Evolutionary conservation across 2,329 filamentous ascomycete species (phyloP).

Genomic region (Aureobasidium lini): DNA sequence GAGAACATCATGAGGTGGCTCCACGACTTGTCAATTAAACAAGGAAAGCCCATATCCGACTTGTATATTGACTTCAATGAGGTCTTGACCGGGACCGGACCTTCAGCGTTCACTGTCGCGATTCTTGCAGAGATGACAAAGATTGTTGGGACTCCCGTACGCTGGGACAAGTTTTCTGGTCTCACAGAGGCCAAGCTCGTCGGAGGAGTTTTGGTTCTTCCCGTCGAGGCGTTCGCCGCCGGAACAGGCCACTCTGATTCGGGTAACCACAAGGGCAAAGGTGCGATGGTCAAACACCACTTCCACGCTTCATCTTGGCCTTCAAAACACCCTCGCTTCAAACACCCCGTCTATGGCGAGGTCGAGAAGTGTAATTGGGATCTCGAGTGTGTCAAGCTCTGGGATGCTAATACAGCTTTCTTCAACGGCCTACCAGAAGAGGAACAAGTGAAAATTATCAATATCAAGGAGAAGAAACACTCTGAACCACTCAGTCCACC

Average conservation of each 20-base stretch:
- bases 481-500: no score
- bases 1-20: slow-evolving; percentile 61
- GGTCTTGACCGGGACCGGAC: slow-evolving; percentile 60
- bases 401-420: slow-evolving; percentile 57
- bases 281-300: slow-evolving; percentile 63
- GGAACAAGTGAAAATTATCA: slow-evolving; percentile 29
- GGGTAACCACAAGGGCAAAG: slow-evolving; percentile 50
- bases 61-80: slow-evolving; percentile 60
- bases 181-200: slow-evolving; percentile 57
- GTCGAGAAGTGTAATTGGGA: slow-evolving; percentile 67
- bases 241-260: slow-evolving; percentile 64
- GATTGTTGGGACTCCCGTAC: slow-evolving; percentile 36
- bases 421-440: slow-evolving; percentile 53
- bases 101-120: slow-evolving; percentile 58
- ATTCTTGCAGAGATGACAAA: slow-evolving; percentile 57
- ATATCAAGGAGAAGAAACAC: not conserved
- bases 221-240: slow-evolving; percentile 62
- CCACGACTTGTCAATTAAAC: slow-evolving; percentile 47
- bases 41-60: slow-evolving; percentile 49
- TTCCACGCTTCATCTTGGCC: slow-evolving; percentile 71
- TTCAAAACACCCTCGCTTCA: slow-evolving; percentile 50
- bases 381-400: slow-evolving; percentile 53
- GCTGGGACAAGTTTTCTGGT: slow-evolving; percentile 57
- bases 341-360: slow-evolving; percentile 60
- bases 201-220: slow-evolving; percentile 55